Base-by-base conservation (phyloP, 306 rosid genomes). In the Trifolium repens region DNA sequence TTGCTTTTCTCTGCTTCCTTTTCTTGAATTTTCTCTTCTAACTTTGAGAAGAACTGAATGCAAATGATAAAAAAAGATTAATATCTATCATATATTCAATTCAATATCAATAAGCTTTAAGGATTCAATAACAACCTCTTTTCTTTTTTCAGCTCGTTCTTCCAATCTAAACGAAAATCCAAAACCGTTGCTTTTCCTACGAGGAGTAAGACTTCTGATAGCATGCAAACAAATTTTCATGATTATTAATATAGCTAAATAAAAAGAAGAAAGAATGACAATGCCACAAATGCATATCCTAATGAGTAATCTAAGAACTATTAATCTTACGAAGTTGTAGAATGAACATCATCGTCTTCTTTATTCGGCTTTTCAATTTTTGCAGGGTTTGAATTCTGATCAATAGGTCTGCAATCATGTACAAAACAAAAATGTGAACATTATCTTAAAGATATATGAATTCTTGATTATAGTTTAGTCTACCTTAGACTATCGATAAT, bases 101-200 rank as follows among this genome's bases (percentile, higher is more conserved):
- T 39, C 42, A n/a, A 26, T 5, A 68, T 60, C n/a, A 61, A 80
- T 17, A 54, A 34, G 74, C 37, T 42, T 42, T 22, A 78, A 35
- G 65, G 76, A 50, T 74, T 49, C 37, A 54, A 74, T 40, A 81
- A 67, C 37, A 43, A 94, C 97, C 99, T 94, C 96, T 85, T 83
- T 94, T 81, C 99, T 81, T 76, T 94, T 94, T 74, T 93, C 99
- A 15, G 96, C 99, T 52, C 99, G 88, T 81, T 94, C 97, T 69
- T 89, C 93, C 96, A 90, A 80, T 80, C 96, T 83, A 87, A 74
- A 94, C 73, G 96, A 84, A 85, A 92, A 90, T 52, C 91, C 91
- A 12, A 85, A 74, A 78, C 83, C 90, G 26, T 82, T 83, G 89
- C 78, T 84, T 82, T 80, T 85, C 72, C 87, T 76, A 46, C 74